Evolutionary conservation across 345 rosid species (phyloP), one percentile per base, ranked within the genome.

Genomic region (Eucalyptus shirleyi): DNA sequence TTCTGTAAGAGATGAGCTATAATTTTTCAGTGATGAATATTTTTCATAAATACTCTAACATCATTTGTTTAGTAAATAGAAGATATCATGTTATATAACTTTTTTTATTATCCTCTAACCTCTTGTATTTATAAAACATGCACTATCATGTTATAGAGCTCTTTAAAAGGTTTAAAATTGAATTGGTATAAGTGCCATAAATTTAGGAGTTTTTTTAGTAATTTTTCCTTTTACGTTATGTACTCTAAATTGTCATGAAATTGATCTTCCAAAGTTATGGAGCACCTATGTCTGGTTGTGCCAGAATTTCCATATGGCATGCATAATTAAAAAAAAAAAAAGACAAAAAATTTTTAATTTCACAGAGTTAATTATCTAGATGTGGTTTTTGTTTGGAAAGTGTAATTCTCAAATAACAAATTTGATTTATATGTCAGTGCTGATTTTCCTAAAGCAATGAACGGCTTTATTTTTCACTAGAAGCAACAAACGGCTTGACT

Each of bases 281-380:
- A 56, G 62, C 62, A 56, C 62, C 62, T 56, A 56, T 56, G 30
- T 56, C 30, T 56, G 6, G 28, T 56, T 56, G 62, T 24, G 62
- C 62, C 6, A 56, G 30, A 56, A 56, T 53, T 53, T 53, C 59
- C 59, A 8, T 0, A 53, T 53, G 26, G 4, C 62, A 56, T 9
- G 62, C 62, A 56, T 56, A 24, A 56, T 53, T 50, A 3, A 6
- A 18, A 51, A 51, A 18, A 51, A 23, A 21, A 9, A 55, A 21
- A 53, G 0, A 53, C 11, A 8, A 4, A 55, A 23, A 21, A 1
- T 7, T 8, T 0, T 56, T 56, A 8, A 56, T 23, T 56, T 9
- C 62, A 56, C 62, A 4, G 62, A 56, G 30, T 56, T 56, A 24
- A 56, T 56, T 23, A 56, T 56, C 9, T 56, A 56, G 30, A 56